Evolutionary conservation across 202 grass and related monocot genomes (phyloP), one percentile per base, ranked within the genome.

Genomic region (Cymbopogon flexuosus): DNA sequence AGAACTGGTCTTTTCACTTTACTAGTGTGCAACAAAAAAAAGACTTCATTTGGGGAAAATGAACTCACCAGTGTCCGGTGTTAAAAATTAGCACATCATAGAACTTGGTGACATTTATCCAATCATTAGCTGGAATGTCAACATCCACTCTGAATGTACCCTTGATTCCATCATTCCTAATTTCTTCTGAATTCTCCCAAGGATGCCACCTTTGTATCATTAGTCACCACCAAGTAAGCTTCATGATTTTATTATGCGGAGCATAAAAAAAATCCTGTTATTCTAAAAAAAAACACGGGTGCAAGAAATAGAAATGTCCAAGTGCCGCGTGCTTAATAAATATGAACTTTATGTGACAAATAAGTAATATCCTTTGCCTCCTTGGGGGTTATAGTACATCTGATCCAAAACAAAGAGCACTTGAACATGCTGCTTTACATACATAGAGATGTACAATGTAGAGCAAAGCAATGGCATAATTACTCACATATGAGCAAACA

Each of bases 11-110:
- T 52, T 72, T 72, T 72, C 8, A 72, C 69, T 52, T 49, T 33
- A 72, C 24, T 51, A 72, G 27, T 19, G 49, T 5, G 23, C 41
- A 52, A n/a, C n/a, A 19, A 72, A 34, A 21, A 5, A 34, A 46
- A 10, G 49, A 51, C 4, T 68, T 62, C 5, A 54, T 39, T 52
- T 52, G 24, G 65, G 40, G 27, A 5, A 31, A 51, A 49, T 29
- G 60, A 45, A 84, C 87, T 95, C 68, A 95, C 96, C 96, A 99
- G 65, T 99, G 96, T 73, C 96, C 96, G 45, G 96, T 99, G 68
- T 95, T 95, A 62, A 99, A 93, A 88, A 99, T 88, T 62, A 99
- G 84, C 51, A 90, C 84, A 68, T 95, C 96, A 78, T 93, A 99
- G 82, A 93, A 99, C 73, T 90, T 88, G 40, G 88, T 99, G 84